Conservation (phyloP, 352 stramenopile genomes). For the Pilasporangium apinafurcum region DNA sequence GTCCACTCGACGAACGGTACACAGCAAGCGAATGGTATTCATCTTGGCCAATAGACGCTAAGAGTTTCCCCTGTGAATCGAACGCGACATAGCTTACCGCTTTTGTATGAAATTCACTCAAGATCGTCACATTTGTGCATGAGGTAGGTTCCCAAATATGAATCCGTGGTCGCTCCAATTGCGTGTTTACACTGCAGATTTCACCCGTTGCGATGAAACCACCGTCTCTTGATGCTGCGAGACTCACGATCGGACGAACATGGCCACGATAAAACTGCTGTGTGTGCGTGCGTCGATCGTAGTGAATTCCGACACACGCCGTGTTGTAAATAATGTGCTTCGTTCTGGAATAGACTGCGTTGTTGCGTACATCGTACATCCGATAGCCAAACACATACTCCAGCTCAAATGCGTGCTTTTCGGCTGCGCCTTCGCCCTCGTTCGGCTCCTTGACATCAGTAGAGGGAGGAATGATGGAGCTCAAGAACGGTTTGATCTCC, state of each 20-base stretch:
- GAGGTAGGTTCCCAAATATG: conserved; percentile 72
- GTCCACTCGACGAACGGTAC: conserved; percentile 45
- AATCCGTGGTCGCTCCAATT: conserved; percentile 50
- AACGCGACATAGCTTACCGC: conserved; percentile 68
- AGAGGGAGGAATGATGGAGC: conserved; percentile 48
- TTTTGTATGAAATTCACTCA: conserved; percentile 62
- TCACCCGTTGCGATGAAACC: conserved; percentile 65
- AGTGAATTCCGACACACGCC: conserved; percentile 55
- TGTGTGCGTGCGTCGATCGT: conserved; percentile 61
- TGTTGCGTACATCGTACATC: conserved; percentile 50
- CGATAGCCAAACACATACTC: conserved; percentile 68
- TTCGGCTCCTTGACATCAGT: conserved; percentile 21
- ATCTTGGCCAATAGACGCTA: conserved; percentile 67
- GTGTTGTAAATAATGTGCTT: conserved; percentile 64
- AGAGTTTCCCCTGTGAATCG: conserved; percentile 23
- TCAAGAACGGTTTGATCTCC: conserved; percentile 66
- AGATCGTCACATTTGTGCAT: conserved; percentile 30
- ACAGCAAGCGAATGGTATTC: conserved; percentile 70
- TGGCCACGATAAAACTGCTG: conserved; percentile 68
- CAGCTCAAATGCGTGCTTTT: conserved; percentile 34
- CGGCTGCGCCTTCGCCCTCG: conserved; percentile 25
- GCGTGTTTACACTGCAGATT: conserved; percentile 49
- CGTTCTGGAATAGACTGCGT: conserved; percentile 48
- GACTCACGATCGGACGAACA: conserved; percentile 45
- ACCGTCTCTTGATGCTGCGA: conserved; percentile 38